Percentiles rank a stretch among this genome's conserved stretches.
Conservation (phyloP, 192 early-diverging fungal genomes). For the Coemansia sp. region DNA sequence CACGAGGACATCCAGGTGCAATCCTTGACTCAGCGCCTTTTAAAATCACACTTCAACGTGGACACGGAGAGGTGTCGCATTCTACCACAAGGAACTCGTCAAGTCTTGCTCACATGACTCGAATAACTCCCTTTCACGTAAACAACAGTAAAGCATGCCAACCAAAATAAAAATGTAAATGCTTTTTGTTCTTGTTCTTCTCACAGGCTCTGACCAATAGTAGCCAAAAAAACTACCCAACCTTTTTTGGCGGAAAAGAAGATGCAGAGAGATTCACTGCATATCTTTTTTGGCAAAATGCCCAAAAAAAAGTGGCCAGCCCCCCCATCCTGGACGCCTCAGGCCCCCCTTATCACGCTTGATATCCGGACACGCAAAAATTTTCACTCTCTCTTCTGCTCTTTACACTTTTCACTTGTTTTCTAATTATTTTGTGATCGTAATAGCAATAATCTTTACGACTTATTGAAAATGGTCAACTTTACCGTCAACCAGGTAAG, state of each 20-base stretch:
- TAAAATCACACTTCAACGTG: too few relatives aligned
- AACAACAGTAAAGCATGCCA: background rate
- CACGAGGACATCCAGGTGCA: too few relatives aligned
- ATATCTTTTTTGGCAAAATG: background rate
- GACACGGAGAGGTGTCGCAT: too few relatives aligned
- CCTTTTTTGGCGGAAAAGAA: background rate
- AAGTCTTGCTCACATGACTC: too few relatives aligned
- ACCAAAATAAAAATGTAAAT: background rate
- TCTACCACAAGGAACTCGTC: too few relatives aligned
- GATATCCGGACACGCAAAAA: background rate
- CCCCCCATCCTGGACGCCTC: background rate
- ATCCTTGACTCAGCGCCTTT: too few relatives aligned
- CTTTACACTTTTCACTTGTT: background rate
- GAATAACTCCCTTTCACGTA: background rate
- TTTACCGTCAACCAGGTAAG: slow-evolving; percentile 59
- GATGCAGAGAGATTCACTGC: background rate
- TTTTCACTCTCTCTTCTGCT: background rate
- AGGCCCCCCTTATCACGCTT: background rate
- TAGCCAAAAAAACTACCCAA: background rate
- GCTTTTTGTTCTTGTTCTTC: background rate
- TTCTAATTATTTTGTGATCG: background rate
- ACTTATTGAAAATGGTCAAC: slow-evolving; percentile 50
- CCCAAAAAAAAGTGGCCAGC: background rate
- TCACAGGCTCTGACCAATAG: background rate
- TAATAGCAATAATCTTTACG: background rate